Evolutionary conservation across 768 basidiomycete species (phyloP), one percentile per base, ranked within the genome.

Genomic region (Rhodotorula toruloides): DNA sequence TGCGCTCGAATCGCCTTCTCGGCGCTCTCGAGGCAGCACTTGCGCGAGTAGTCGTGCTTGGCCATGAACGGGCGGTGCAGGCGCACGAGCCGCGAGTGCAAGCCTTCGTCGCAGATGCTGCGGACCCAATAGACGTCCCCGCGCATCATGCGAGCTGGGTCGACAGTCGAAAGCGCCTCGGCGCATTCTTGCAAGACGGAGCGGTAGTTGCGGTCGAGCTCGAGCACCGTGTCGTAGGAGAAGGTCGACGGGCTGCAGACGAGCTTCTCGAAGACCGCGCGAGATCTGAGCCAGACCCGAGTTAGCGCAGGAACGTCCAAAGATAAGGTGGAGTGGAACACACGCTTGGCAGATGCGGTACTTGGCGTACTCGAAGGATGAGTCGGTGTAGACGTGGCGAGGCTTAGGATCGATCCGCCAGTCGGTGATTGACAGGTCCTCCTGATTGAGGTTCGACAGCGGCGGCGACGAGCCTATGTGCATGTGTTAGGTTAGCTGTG

Each of bases 61-160:
- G 47, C 36, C 49, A 71, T 55, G 61, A 71, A 71, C 13, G 70
- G 70, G 21, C 70, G 54, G 34, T 71, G 70, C 9, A 71, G 52
- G 11, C 65, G 32, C 2, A 66, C 31, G 3, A 67, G 31, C 2
- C 70, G 48, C 19, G 32, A 42, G 54, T 71, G 62, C 16, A 60
- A 34, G 22, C 57, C 63, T n/a, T 42, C 54, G 27, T 56, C 58
- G n/a, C 49, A 37, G 37, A 62, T 52, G 1, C 43, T 36, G 29
- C 58, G 46, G 56, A 52, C 54, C 39, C 53, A 50, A 17, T 39
- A 43, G 14, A 31, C 5, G 37, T 27, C 34, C 27, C 6, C 25
- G 7, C 27, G n/a, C 27, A 37, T 25, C 29, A 11, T 27, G 8
- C 40, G 36, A 0, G 36, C 48, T 43, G 44, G 19, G 32, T 36